These are phyloP conservation scores for Cenchrus purpureus DNA, from an alignment of 176 grass and related monocot genomes.

Conservation along the genomic window DNA sequence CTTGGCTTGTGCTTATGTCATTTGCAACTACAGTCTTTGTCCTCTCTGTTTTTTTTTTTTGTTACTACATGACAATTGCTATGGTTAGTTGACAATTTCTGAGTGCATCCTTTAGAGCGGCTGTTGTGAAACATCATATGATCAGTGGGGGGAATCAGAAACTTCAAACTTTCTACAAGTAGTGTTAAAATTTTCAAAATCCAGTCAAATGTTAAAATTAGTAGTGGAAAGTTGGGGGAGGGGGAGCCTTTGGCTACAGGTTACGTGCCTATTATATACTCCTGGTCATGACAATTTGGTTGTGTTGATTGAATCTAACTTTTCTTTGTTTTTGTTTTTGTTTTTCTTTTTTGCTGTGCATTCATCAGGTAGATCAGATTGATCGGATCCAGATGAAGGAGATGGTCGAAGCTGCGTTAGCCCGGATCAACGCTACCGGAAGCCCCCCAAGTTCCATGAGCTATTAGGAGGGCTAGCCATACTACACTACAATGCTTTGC, in stretches of 20 bases:
- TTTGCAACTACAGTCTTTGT: background rate
- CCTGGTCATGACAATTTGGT: background rate
- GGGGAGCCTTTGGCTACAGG: background rate
- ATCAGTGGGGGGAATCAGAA: background rate
- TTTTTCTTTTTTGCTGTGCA: background rate
- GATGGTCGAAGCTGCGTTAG: slow-evolving; percentile 16
- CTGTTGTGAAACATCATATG: no score
- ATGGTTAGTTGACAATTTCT: background rate
- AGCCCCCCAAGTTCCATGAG: slow-evolving; percentile 41
- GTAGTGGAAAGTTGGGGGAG: no score
- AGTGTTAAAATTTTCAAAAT: no score
- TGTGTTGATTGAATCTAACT: background rate
- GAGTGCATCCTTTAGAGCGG: no score
- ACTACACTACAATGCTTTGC: background rate
- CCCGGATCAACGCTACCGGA: background rate
- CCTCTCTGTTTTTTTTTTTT: background rate
- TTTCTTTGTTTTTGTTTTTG: background rate
- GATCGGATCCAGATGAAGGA: slow-evolving; percentile 25
- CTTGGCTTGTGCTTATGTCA: background rate
- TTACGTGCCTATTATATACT: no score
- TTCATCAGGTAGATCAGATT: slow-evolving; percentile 38
- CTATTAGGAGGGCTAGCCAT: background rate
- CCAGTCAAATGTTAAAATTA: no score
- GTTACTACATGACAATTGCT: background rate
- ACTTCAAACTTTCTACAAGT: no score